A percentile compares a stretch with the other conserved stretches of the same genome.
Conservation (phyloP, 1,284 basidiomycete species). For the Austroboletus niveus region DNA sequence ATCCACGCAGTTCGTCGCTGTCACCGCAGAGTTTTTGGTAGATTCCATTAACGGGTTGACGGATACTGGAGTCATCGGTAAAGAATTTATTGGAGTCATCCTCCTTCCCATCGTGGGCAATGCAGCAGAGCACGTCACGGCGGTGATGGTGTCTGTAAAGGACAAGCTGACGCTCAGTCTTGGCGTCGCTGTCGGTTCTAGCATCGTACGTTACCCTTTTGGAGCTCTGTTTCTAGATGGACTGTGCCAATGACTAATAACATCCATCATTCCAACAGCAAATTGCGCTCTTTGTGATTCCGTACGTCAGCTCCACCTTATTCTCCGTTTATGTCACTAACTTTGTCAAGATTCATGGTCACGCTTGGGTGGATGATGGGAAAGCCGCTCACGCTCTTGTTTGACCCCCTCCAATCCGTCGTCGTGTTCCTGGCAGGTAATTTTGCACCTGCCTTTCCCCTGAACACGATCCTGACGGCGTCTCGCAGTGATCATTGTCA, state of each 20-base stretch:
- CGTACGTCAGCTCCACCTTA: conserved; percentile 41
- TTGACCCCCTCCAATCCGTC: conserved; percentile 79
- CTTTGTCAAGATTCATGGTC: conserved; percentile 54
- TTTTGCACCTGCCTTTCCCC: neutral
- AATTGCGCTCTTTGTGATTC: conserved; percentile 87
- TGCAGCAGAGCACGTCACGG: conserved; percentile 74
- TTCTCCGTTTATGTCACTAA: conserved; percentile 56
- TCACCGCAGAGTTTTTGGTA: conserved; percentile 83
- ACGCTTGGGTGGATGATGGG: conserved; percentile 65
- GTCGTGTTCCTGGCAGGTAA: conserved; percentile 51
- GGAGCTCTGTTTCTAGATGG: conserved; percentile 4
- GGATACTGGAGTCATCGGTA: conserved; percentile 48
- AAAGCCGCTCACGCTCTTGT: conserved; percentile 73
- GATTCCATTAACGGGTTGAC: conserved; percentile 74
- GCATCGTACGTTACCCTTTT: conserved; percentile 58
- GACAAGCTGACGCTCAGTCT: conserved; percentile 73
- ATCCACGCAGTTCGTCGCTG: conserved; percentile 49
- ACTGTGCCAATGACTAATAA: neutral
- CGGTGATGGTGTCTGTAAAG: conserved; percentile 81
- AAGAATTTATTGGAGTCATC: conserved; percentile 84
- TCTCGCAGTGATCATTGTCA: conserved; percentile 65
- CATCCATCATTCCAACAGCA: conserved; percentile 50
- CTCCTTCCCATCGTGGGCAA: conserved; percentile 85
- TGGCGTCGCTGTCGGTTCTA: conserved; percentile 86
- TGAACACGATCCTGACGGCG: neutral